These are phyloP conservation scores for Aspergillus melleus DNA, from an alignment of 2,329 filamentous ascomycete species.

Conservation along the genomic window DNA sequence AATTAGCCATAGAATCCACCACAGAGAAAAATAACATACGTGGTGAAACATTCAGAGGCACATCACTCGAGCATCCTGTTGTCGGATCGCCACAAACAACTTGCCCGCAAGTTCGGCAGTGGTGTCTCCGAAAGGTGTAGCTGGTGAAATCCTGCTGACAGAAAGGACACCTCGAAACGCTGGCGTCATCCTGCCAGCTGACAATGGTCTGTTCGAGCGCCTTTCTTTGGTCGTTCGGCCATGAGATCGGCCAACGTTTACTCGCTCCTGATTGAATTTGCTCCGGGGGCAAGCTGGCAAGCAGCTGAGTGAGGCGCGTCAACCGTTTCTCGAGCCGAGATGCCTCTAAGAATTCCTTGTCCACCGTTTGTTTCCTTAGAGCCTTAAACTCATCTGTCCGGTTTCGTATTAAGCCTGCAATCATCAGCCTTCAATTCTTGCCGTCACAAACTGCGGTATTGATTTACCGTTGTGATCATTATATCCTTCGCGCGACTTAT, in stretches of 20 bases:
- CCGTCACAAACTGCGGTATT: not conserved
- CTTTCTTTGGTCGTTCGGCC: conserved; percentile 75
- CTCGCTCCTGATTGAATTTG: conserved; percentile 53
- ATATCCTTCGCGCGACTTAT: conserved; percentile 93
- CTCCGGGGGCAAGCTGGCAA: conserved; percentile 74
- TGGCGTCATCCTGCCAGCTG: conserved; percentile 88
- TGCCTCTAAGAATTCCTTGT: conserved; percentile 82
- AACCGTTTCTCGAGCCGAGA: conserved; percentile 88
- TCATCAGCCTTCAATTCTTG: conserved; percentile 8
- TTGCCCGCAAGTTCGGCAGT: conserved; percentile 89
- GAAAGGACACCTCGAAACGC: conserved; percentile 80
- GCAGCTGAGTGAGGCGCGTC: conserved; percentile 81
- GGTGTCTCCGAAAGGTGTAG: conserved; percentile 90
- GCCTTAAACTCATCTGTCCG: conserved; percentile 70
- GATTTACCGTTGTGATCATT: conserved; percentile 73
- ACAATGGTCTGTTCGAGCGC: conserved; percentile 87
- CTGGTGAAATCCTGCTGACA: conserved; percentile 94
- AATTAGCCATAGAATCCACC: conserved; percentile 19
- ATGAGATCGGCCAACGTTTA: conserved; percentile 55
- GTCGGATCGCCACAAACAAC: conserved; percentile 87
- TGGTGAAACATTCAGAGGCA: conserved; percentile 74
- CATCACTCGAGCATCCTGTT: conserved; percentile 80
- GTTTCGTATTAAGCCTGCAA: conserved; percentile 62
- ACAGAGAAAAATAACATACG: conserved; percentile 47
- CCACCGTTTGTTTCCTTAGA: conserved; percentile 73